Evolutionary conservation across 495 filamentous ascomycete genomes (phyloP).

Genomic region (Beverwykella pulmonaria): DNA sequence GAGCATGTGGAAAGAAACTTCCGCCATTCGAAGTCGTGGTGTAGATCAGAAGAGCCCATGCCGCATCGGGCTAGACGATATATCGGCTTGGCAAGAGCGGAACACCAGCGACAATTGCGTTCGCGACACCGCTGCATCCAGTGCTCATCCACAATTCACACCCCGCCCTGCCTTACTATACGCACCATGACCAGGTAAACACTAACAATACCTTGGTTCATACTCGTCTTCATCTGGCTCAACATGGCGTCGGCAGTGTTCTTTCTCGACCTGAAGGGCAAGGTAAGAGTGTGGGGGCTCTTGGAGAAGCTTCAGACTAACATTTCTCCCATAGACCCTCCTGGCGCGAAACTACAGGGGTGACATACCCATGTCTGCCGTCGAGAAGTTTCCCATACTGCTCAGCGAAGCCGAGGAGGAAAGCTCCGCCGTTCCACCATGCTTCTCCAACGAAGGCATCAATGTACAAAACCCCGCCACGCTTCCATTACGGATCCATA

Average conservation of each 20-base stretch:
- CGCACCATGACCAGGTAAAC: conserved; percentile 22
- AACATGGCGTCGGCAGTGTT: conserved; percentile 97
- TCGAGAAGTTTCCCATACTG: conserved; percentile 97
- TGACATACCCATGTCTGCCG: conserved; percentile 98
- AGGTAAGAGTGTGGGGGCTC: conserved; percentile 59
- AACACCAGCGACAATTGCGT: background rate
- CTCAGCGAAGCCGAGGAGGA: conserved; percentile 99
- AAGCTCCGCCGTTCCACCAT: conserved; percentile 94
- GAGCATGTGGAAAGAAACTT: too few species aligned
- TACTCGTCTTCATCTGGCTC: background rate
- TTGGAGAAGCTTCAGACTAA: conserved; percentile 41
- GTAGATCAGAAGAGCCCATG: too few species aligned
- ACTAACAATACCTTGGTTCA: background rate
- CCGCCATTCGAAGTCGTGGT: too few species aligned
- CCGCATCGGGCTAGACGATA: background rate
- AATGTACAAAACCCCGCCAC: conserved; percentile 62
- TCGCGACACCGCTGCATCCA: background rate
- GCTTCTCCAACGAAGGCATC: conserved; percentile 98
- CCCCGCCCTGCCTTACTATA: background rate
- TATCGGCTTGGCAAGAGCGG: background rate
- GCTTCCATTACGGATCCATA: background rate
- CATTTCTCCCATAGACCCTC: conserved; percentile 70
- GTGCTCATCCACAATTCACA: background rate
- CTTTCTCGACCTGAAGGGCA: conserved; percentile 99
- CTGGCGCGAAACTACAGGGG: conserved; percentile 98